Evolutionary conservation across 83 land plant genomes (phyloP).

Genomic region (Picea abies): DNA sequence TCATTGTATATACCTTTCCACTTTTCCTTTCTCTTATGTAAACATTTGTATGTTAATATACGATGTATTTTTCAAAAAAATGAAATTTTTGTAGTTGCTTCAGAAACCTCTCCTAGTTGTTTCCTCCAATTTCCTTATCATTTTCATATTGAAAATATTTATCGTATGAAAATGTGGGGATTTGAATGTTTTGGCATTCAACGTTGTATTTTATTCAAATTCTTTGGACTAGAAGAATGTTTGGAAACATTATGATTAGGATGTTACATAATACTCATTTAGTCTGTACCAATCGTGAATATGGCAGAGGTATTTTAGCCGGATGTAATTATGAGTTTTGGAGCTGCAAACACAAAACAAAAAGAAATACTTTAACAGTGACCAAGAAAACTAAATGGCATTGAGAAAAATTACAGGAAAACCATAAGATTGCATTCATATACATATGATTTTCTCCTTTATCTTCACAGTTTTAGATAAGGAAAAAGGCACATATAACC

Average conservation of each 20-base stretch:
- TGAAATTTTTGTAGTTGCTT: too few relatives aligned
- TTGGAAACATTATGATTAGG: not conserved
- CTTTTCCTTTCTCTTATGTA: too few relatives aligned
- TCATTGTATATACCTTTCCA: too few relatives aligned
- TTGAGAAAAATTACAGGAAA: not conserved
- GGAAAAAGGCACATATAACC: not conserved
- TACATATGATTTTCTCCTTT: not conserved
- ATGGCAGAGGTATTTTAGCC: not conserved
- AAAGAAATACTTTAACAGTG: not conserved
- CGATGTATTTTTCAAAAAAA: too few relatives aligned
- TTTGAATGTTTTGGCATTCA: too few relatives aligned
- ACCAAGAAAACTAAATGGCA: not conserved
- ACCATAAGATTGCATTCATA: not conserved
- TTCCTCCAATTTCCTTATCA: too few relatives aligned
- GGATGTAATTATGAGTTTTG: not conserved
- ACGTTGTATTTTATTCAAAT: too few relatives aligned
- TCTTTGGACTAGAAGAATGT: too few relatives aligned
- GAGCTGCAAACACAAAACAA: not conserved
- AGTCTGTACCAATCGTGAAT: not conserved
- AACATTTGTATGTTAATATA: too few relatives aligned
- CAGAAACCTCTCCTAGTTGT: too few relatives aligned
- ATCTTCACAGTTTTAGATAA: conserved; percentile 4
- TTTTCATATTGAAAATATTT: too few relatives aligned
- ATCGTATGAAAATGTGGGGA: too few relatives aligned
- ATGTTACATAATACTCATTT: not conserved